Percentiles rank a stretch among this genome's conserved stretches.
Conservation (phyloP, 2,329 filamentous ascomycete genomes). For the Nemania bipapillata region DNA sequence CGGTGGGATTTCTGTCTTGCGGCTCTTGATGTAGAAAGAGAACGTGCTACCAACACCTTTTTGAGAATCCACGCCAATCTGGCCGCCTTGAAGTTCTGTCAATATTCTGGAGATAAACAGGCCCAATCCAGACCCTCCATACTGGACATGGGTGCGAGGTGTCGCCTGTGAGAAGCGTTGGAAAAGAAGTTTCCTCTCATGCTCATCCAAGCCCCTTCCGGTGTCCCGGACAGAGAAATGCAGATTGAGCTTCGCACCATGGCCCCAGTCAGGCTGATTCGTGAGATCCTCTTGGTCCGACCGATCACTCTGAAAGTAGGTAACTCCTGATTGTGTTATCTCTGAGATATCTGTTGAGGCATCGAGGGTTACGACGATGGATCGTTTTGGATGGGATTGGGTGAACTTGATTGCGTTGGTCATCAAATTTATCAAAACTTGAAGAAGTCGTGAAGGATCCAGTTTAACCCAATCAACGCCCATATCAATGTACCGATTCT, state of each 20-base stretch:
- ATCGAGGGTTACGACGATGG: conserved; percentile 72
- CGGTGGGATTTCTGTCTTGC: conserved; percentile 61
- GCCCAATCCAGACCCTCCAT: conserved; percentile 75
- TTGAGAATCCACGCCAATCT: conserved; percentile 76
- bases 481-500: conserved; percentile 72
- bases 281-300: conserved; percentile 59
- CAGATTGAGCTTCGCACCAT: conserved; percentile 75
- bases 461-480: conserved; percentile 77
- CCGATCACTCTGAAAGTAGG: conserved; percentile 61
- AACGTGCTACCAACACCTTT: conserved; percentile 78
- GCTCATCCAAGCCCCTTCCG: conserved; percentile 71
- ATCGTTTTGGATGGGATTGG: conserved; percentile 66
- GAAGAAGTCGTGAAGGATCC: conserved; percentile 78
- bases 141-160: conserved; percentile 76
- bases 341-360: conserved; percentile 66
- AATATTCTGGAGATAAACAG: conserved; percentile 81
- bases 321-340: conserved; percentile 54
- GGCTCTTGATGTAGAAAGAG: conserved; percentile 78
- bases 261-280: conserved; percentile 73
- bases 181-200: conserved; percentile 74
- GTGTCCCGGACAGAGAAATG: conserved; percentile 79
- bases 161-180: conserved; percentile 75
- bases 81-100: conserved; percentile 79
- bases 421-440: conserved; percentile 81
- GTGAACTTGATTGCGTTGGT: conserved; percentile 74